Base-by-base conservation (phyloP, 352 stramenopile genomes). In the Phytophthora uliginosa region DNA sequence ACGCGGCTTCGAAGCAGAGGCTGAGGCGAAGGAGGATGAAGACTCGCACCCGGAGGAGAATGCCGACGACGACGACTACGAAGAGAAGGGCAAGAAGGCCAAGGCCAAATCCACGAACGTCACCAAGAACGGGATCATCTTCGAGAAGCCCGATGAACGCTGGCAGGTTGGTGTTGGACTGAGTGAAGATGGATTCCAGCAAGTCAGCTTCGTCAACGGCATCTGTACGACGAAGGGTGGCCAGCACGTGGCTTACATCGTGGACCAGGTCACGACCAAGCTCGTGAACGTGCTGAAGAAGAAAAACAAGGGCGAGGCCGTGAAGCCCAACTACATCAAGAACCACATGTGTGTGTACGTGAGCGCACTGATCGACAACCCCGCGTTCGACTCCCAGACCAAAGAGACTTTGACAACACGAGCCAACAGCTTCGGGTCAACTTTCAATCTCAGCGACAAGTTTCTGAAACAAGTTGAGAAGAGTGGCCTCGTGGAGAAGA, bases 181-280 rank as follows among this genome's bases (percentile, higher is more conserved):
- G 26, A 99, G 96, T 51, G 93, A 99, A 51, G 91, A 93, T 56
- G 90, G 94, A 5, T 98, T 99, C 66, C 94, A 99, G 79, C 96
- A 97, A 73, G 89, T 99, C 34, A 99, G 96, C 60, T 99, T 99
- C 76, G 97, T 99, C 17, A 99, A 99, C 75, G 93, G 94, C 36
- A 99, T 99, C 82, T 98, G 93, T 56, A 99, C 98, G 3, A 96
- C 87, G 12, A 97, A 98, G 76, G 98, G 98, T 56, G 98, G 98
- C 7, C 96, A 98, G 58, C 98, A 99, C 74, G 97, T 99, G 10
- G 91, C 95, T 57, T 98, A 98, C 69, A 95, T 98, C 34, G 86
- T 90, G 7, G 92, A 98, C 53, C 94, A 98, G 70, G 86, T 98
- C 34, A 84, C 86, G 9, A 91, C 91, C 59, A 95, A 96, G 34